A percentile compares a stretch with the other conserved stretches of the same genome.
Conservation (phyloP, 768 basidiomycete genomes). For the Mycena vitilis region DNA sequence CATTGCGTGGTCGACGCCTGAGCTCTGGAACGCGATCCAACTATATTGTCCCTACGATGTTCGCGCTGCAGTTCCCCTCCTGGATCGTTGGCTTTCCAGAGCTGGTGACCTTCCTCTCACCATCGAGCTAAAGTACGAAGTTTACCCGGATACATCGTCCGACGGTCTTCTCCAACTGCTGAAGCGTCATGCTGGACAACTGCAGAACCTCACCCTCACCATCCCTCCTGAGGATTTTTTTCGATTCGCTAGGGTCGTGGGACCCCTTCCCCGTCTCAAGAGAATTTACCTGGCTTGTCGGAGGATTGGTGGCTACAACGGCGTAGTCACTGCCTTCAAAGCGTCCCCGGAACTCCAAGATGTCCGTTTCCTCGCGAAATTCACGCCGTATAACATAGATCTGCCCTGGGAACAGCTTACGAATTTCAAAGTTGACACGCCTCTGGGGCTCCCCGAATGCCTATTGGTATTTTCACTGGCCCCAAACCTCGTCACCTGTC, state of each 20-base stretch:
- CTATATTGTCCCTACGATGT: slow-evolving; percentile 8
- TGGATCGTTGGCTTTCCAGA: slow-evolving; percentile 21
- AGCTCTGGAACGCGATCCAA: slow-evolving; percentile 10
- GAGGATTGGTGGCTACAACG: background rate
- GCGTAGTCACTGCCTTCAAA: background rate
- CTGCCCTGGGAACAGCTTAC: slow-evolving; percentile 22
- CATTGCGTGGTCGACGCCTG: slow-evolving; percentile 10
- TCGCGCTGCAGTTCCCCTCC: background rate
- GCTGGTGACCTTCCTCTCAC: slow-evolving; percentile 9
- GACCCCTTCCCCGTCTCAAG: slow-evolving; percentile 5
- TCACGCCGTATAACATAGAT: slow-evolving; percentile 1
- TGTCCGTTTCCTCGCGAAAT: background rate
- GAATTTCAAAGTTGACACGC: background rate
- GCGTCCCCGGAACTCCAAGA: slow-evolving; percentile 5
- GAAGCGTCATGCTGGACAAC: slow-evolving; percentile 11
- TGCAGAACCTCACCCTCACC: slow-evolving; percentile 18
- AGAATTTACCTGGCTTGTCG: background rate
- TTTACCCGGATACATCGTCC: slow-evolving; percentile 15
- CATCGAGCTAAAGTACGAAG: slow-evolving; percentile 7
- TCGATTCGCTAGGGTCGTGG: background rate
- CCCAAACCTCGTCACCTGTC: slow-evolving; percentile 11
- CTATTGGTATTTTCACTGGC: slow-evolving; percentile 1
- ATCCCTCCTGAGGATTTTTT: background rate
- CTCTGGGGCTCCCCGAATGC: background rate
- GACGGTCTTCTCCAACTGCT: background rate